These are phyloP conservation scores for Escovopsis sp. DNA, from an alignment of 2,329 filamentous ascomycete genomes.

Conservation along the genomic window DNA sequence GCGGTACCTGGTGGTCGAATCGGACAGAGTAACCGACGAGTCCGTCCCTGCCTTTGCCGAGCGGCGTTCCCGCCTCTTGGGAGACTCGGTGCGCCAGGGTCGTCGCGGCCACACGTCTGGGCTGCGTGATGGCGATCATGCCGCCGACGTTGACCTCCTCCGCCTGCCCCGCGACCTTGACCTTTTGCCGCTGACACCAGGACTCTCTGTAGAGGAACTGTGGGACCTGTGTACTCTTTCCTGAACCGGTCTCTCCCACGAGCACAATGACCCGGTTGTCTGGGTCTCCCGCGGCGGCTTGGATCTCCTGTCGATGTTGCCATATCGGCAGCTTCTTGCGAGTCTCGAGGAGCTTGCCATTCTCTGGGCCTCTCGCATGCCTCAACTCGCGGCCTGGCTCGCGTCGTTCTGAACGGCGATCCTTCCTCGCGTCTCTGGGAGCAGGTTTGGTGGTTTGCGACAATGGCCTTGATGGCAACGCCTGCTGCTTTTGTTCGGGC, in stretches of 20 bases:
- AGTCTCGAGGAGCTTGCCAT: constrained; percentile 23
- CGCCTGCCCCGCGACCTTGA: constrained; percentile 27
- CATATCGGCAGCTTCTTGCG: constrained; percentile 71
- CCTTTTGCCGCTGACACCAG: constrained; percentile 56
- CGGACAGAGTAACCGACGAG: constrained; percentile 84
- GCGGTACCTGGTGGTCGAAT: constrained; percentile 78
- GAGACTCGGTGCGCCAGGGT: constrained; percentile 80
- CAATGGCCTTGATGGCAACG: background rate
- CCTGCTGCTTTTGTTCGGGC: background rate
- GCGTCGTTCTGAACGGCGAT: background rate
- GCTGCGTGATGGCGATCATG: constrained; percentile 87
- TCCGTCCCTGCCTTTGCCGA: constrained; percentile 29
- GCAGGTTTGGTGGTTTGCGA: constrained; percentile 1
- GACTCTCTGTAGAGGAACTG: constrained; percentile 69
- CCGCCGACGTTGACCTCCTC: constrained; percentile 48
- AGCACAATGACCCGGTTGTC: constrained; percentile 65
- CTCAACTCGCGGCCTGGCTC: constrained; percentile 1
- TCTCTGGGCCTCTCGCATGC: constrained; percentile 11
- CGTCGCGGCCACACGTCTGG: constrained; percentile 83
- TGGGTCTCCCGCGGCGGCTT: constrained; percentile 35
- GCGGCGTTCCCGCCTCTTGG: constrained; percentile 50
- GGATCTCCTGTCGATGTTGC: constrained; percentile 56
- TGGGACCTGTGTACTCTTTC: constrained; percentile 92
- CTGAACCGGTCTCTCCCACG: constrained; percentile 87
- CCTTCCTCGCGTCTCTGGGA: background rate